Percentiles rank a stretch among this genome's conserved stretches.
Conservation (phyloP, 495 filamentous ascomycete species). For the Penicillium simplicissimum region DNA sequence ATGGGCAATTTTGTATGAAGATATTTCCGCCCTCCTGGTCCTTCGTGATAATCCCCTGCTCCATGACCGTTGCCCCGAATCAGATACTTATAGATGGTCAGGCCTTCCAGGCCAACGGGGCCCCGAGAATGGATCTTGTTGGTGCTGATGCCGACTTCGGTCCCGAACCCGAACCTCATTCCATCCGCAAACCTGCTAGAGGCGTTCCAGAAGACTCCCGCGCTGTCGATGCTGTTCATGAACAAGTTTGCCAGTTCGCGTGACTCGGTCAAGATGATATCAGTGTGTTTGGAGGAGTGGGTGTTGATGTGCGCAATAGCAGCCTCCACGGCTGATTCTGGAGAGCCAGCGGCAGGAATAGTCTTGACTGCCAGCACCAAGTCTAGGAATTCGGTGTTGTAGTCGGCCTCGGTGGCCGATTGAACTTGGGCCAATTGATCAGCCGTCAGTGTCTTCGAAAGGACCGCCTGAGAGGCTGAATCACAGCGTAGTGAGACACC, state of each 20-base stretch:
- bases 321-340: slow-evolving; percentile 51
- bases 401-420: slow-evolving; percentile 69
- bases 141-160: slow-evolving; percentile 96
- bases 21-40: slow-evolving; percentile 51
- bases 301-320: slow-evolving; percentile 88
- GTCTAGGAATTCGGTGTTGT: slow-evolving; percentile 84
- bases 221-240: slow-evolving; percentile 81
- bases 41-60: slow-evolving; percentile 70
- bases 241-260: slow-evolving; percentile 69
- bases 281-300: slow-evolving; percentile 93
- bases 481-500: slow-evolving; percentile 90
- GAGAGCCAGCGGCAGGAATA: slow-evolving; percentile 47
- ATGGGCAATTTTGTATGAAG: slow-evolving; percentile 35
- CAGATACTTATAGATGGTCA: slow-evolving; percentile 97
- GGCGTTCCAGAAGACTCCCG: slow-evolving; percentile 96
- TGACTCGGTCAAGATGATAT: slow-evolving; percentile 78
- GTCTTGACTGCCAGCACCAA: slow-evolving; percentile 84
- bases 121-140: slow-evolving; percentile 97
- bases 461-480: slow-evolving; percentile 57
- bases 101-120: slow-evolving; percentile 88
- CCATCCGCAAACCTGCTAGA: slow-evolving; percentile 94
- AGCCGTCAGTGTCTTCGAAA: slow-evolving; percentile 42
- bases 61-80: slow-evolving; percentile 78
- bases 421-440: slow-evolving; percentile 52
- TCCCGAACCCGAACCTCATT: slow-evolving; percentile 96